Evolutionary conservation across 1,284 basidiomycete genomes (phyloP).

Genomic region (Neolentinus lepideus): DNA sequence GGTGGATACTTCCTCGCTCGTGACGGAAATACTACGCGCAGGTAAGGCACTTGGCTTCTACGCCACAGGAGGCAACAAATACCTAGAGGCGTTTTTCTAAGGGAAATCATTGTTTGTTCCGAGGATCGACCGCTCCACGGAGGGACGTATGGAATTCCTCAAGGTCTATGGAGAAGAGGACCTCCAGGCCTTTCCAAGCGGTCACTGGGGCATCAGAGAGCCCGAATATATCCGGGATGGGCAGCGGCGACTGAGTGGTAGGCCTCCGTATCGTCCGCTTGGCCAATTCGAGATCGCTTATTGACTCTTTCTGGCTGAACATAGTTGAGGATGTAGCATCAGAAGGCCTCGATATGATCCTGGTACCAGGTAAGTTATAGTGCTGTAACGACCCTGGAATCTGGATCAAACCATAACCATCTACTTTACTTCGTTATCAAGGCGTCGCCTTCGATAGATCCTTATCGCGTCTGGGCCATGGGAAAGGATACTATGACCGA

Average conservation of each 20-base stretch:
- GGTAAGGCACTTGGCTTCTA: slow-evolving; percentile 27
- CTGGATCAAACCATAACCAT: neutral
- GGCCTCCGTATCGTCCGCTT: slow-evolving; percentile 13
- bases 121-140: slow-evolving; percentile 38
- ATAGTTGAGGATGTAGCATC: slow-evolving; percentile 37
- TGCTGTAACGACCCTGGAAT: slow-evolving; percentile 3
- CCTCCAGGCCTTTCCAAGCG: slow-evolving; percentile 44
- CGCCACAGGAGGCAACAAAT: slow-evolving; percentile 1
- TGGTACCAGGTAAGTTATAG: slow-evolving; percentile 53
- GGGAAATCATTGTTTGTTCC: slow-evolving; percentile 69
- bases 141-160: slow-evolving; percentile 58
- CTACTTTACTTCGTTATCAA: slow-evolving; percentile 16
- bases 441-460: slow-evolving; percentile 72
- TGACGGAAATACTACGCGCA: slow-evolving; percentile 36
- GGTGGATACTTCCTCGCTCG: slow-evolving; percentile 48
- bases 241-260: slow-evolving; percentile 42
- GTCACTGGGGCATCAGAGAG: slow-evolving; percentile 71
- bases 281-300: neutral
- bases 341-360: slow-evolving; percentile 52
- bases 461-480: slow-evolving; percentile 68
- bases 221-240: slow-evolving; percentile 42
- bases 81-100: slow-evolving; percentile 17
- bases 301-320: neutral
- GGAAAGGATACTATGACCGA: slow-evolving; percentile 75
- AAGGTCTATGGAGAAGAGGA: slow-evolving; percentile 53